phyloP scores from a whole-genome alignment of 2,329 filamentous ascomycete genomes.

The Pseudogymnoascus sp. region DNA sequence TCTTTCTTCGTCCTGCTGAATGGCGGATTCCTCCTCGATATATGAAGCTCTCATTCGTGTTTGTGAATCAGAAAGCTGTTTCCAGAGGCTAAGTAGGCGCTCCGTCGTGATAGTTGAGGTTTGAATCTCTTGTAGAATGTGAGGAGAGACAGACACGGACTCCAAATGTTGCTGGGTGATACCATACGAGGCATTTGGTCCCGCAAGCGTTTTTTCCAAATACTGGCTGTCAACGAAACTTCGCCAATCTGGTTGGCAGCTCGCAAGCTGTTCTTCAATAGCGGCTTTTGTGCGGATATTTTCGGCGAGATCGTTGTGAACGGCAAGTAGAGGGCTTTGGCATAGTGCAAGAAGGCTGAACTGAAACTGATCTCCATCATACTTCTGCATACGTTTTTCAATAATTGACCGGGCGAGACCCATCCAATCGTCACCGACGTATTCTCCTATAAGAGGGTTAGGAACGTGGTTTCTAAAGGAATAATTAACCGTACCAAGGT shows the following conservation, averaged over 20 bases:
- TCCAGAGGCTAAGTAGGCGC: constrained; percentile 32
- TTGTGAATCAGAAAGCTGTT: constrained; percentile 36
- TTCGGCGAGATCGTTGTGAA: constrained; percentile 33
- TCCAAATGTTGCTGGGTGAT: constrained; percentile 19
- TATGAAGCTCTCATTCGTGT: constrained; percentile 39
- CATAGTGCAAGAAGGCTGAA: constrained; percentile 74
- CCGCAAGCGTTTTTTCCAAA: constrained; percentile 8
- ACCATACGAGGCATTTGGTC: constrained; percentile 14
- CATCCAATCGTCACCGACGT: constrained; percentile 54
- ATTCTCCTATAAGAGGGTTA: constrained; percentile 19
- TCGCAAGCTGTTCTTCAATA: constrained; percentile 35
- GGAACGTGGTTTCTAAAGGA: constrained; percentile 10
- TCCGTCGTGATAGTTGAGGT: constrained; percentile 14
- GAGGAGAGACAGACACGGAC: constrained; percentile 2
- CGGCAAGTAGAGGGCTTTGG: constrained; percentile 48
- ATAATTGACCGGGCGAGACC: constrained; percentile 57
- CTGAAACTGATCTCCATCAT: constrained; percentile 58
- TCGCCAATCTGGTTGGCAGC: constrained; percentile 37
- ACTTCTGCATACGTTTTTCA: constrained; percentile 57
- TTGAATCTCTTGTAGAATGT: constrained; percentile 14
- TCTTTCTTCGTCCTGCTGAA: constrained; percentile 44
- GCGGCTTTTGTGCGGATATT: constrained; percentile 35
- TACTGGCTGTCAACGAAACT: constrained; percentile 24
- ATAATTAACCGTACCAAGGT: constrained; percentile 43
- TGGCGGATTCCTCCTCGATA: constrained; percentile 39